A percentile compares a stretch with the other conserved stretches of the same genome.
phyloP scores from a whole-genome alignment of 495 filamentous ascomycete genomes.

The Penicillium steckii region DNA sequence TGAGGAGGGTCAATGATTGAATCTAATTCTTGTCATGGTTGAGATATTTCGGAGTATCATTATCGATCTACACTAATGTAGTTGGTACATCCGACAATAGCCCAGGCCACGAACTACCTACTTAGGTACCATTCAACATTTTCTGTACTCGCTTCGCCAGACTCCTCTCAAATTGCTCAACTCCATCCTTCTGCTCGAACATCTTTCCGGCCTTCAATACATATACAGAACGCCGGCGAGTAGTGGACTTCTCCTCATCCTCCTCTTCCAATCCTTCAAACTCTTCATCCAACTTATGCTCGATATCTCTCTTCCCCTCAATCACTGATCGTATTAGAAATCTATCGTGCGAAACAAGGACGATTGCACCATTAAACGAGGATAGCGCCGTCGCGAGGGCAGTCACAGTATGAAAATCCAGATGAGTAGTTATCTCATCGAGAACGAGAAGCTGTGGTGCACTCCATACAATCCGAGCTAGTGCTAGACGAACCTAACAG shows the following conservation, averaged over 20 bases:
- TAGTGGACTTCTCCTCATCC: conserved; percentile 42
- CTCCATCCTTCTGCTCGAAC: conserved; percentile 54
- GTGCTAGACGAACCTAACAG: conserved; percentile 62
- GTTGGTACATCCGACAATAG: too few species aligned
- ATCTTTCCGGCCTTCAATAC: conserved; percentile 57
- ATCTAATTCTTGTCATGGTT: too few species aligned
- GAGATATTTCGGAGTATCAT: too few species aligned
- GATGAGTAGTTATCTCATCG: conserved; percentile 83
- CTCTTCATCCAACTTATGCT: conserved; percentile 45
- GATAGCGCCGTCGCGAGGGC: conserved; percentile 65
- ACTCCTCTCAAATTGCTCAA: conserved; percentile 62
- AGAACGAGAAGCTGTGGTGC: conserved; percentile 73
- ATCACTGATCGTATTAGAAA: conserved; percentile 70
- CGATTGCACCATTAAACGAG: conserved; percentile 65
- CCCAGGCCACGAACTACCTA: too few species aligned
- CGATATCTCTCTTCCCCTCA: conserved; percentile 54
- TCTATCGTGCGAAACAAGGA: conserved; percentile 75
- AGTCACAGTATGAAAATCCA: conserved; percentile 74
- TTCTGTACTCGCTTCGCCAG: conserved; percentile 58
- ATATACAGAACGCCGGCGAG: conserved; percentile 57
- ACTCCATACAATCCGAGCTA: conserved; percentile 65
- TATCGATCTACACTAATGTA: too few species aligned
- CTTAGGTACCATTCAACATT: conserved; percentile 31
- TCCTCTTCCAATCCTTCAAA: conserved; percentile 51
- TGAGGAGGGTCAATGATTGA: too few species aligned